Percentiles rank a stretch among this genome's conserved stretches.
Conservation (phyloP, 2,329 filamentous ascomycete species). For the Venturiaceae sp. region DNA sequence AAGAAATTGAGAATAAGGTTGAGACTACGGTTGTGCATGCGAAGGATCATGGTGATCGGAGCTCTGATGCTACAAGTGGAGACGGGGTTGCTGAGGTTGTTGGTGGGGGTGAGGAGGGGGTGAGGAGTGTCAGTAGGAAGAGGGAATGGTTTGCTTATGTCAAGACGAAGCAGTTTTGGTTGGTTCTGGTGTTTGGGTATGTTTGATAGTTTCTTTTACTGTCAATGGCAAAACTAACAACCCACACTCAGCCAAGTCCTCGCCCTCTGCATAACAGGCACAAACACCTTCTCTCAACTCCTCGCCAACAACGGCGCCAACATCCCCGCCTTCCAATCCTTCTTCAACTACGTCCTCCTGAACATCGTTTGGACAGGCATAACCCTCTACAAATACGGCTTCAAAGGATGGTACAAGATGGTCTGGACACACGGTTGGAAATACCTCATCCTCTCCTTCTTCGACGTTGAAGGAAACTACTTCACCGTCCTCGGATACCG, state of each 20-base stretch:
- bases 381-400: constrained; percentile 71
- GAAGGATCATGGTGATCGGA: neutral
- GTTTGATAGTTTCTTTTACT: constrained; percentile 18
- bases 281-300: constrained; percentile 80
- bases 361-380: constrained; percentile 71
- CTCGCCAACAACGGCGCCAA: constrained; percentile 59
- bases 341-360: constrained; percentile 89
- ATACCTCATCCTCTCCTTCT: constrained; percentile 79
- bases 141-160: constrained; percentile 58
- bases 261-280: constrained; percentile 81
- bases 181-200: constrained; percentile 66
- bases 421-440: constrained; percentile 73
- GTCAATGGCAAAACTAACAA: neutral
- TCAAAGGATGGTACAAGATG: constrained; percentile 56
- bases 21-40: neutral
- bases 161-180: constrained; percentile 77
- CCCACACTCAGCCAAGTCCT: constrained; percentile 65
- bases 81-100: neutral
- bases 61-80: neutral
- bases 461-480: constrained; percentile 96
- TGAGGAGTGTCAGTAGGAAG: constrained; percentile 15
- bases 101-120: neutral
- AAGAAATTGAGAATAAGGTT: neutral
- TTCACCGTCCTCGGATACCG: constrained; percentile 93
- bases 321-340: constrained; percentile 89